These are phyloP conservation scores for Crotalaria pallida DNA, from an alignment of 306 rosid genomes.

Conservation along the genomic window DNA sequence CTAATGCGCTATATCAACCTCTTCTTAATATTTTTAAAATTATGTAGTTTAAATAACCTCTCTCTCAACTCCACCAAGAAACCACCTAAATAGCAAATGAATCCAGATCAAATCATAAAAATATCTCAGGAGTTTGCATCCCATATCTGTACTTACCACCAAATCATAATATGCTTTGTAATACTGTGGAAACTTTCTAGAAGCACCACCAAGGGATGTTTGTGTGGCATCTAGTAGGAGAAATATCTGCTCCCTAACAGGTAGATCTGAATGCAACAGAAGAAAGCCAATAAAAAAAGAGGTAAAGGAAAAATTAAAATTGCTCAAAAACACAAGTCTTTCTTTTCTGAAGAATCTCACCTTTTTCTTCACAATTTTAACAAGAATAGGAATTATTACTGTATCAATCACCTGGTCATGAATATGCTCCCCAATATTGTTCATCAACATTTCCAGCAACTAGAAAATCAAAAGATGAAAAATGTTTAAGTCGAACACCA, in stretches of 20 bases:
- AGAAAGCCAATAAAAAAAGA: neutral
- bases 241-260: conserved; percentile 79
- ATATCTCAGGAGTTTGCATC: neutral
- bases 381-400: conserved; percentile 75
- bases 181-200: too few relatives aligned
- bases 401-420: conserved; percentile 79
- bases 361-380: too few relatives aligned
- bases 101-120: neutral
- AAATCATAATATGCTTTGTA: too few relatives aligned
- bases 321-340: neutral
- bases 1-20: neutral
- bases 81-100: conserved; percentile 1
- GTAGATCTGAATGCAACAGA: conserved; percentile 70
- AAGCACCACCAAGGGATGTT: too few relatives aligned
- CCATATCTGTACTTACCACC: too few relatives aligned
- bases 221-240: too few relatives aligned
- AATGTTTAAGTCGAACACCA: too few relatives aligned
- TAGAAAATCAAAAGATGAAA: conserved; percentile 43
- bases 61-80: too few relatives aligned
- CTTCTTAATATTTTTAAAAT: neutral
- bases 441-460: conserved; percentile 97
- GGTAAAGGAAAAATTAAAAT: neutral
- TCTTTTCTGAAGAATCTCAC: conserved; percentile 33
- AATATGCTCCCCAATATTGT: conserved; percentile 80
- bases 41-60: neutral